phyloP scores from a whole-genome alignment of 768 basidiomycete species.

The Trametes elegans region DNA sequence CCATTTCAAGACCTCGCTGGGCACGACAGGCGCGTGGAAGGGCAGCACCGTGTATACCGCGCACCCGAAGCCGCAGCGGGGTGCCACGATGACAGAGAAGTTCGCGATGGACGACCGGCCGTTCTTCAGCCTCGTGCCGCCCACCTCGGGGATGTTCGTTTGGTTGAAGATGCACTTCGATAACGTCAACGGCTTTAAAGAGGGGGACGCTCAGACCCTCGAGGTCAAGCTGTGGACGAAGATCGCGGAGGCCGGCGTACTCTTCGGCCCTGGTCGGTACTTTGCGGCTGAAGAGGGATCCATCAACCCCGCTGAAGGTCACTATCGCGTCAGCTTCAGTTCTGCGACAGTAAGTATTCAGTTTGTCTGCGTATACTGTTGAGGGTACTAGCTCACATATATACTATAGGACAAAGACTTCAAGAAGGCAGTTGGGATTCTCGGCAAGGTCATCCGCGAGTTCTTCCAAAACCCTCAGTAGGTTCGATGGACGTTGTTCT shows the following conservation, averaged over 20 bases:
- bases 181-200: slow-evolving; percentile 45
- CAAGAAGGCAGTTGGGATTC: slow-evolving; percentile 47
- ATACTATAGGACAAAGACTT: slow-evolving; percentile 31
- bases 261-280: slow-evolving; percentile 61
- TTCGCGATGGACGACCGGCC: slow-evolving; percentile 26
- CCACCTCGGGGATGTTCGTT: slow-evolving; percentile 81
- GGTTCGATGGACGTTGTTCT: not conserved
- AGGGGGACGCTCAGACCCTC: slow-evolving; percentile 38
- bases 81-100: slow-evolving; percentile 40
- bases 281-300: slow-evolving; percentile 39
- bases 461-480: slow-evolving; percentile 35
- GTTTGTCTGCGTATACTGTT: not conserved
- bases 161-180: slow-evolving; percentile 68
- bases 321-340: slow-evolving; percentile 60
- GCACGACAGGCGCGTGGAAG: slow-evolving; percentile 29
- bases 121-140: slow-evolving; percentile 70
- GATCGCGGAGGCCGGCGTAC: slow-evolving; percentile 58
- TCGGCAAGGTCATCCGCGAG: slow-evolving; percentile 41
- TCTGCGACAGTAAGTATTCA: slow-evolving; percentile 43
- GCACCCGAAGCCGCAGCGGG: slow-evolving; percentile 34
- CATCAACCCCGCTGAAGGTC: slow-evolving; percentile 33
- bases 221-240: slow-evolving; percentile 61
- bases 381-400: not conserved
- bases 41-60: slow-evolving; percentile 46
- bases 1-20: slow-evolving; percentile 41